Base-by-base conservation (phyloP, 805 yeast species). In the Hermanozyma aechmeae region DNA sequence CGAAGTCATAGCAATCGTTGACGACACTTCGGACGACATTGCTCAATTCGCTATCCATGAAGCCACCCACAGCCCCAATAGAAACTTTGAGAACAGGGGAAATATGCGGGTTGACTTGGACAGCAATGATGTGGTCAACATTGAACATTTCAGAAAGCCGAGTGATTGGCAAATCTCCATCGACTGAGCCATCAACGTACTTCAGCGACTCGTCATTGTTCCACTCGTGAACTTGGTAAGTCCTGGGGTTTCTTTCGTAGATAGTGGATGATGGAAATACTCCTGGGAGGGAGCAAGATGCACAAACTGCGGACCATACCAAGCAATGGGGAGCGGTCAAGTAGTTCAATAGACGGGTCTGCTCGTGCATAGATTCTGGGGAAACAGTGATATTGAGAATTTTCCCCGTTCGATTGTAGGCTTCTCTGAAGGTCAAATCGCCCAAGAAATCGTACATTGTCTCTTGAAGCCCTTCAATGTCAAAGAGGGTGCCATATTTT, bases 71-170 rank as follows among this genome's bases (percentile, higher is more conserved):
- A 48, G 75, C 71, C 13, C 77, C 72, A 4, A 77, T 66, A 0
- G 86, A 75, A 30, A 76, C 58, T 40, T 76, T 76, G 42, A 92
- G 62, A 28, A 89, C 69, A 0, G 98, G 98, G 3, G 82, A 83
- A 11, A 92, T 94, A 50, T 92, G 98, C 0, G 96, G 94, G 48
- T 92, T 92, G 1, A 92, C 98, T 51, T 92, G 99, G 26, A 95
- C 89, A 0, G 96, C 98, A 42, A 92, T 86, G 37, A 92, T 87
- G 52, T 92, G 96, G 50, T 92, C 95, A 17, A 92, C 96, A 47
- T 92, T 89, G 53, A 92, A 92, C 95, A 92, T 86, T 50, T 92
- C 98, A 13, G 93, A 79, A 14, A 92, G 62, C 41, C 96, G 69
- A 2, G 93, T 69, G 16, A 86, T 79, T 3, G 99, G 99, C 29